phyloP scores from a whole-genome alignment of 768 basidiomycete genomes.

The Cystobasidium onofrii region DNA sequence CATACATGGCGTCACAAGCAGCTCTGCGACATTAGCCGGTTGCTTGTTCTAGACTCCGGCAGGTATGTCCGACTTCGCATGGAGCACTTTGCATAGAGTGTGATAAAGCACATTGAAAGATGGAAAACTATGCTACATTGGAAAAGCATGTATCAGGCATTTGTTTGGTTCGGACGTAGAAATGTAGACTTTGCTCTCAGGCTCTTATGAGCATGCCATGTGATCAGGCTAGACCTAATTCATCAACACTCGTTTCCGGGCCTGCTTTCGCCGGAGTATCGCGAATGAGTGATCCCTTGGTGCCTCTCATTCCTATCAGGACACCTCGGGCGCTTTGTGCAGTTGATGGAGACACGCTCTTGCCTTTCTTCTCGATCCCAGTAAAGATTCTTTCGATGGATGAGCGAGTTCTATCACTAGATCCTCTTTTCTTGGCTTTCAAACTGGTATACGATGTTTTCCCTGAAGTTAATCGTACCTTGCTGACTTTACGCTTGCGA shows the following conservation, averaged over 20 bases:
- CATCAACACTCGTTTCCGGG: slow-evolving; percentile 8
- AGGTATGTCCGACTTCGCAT: slow-evolving; percentile 7
- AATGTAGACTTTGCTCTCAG: not conserved
- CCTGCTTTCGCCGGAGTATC: slow-evolving; percentile 8
- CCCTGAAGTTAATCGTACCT: not conserved
- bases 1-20: not conserved
- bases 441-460: not conserved
- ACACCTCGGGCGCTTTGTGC: not conserved
- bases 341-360: not conserved
- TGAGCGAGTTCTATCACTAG: not conserved
- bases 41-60: slow-evolving; percentile 11
- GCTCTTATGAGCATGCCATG: not conserved
- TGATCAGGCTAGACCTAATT: not conserved
- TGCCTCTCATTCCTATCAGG: slow-evolving; percentile 4
- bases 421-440: not conserved
- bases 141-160: no score
- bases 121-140: not conserved
- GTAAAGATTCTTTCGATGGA: not conserved
- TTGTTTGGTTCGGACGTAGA: no score
- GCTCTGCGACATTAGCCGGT: not conserved
- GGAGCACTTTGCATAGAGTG: no score
- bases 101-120: no score
- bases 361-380: not conserved
- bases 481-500: not conserved
- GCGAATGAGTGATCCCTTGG: not conserved